These are phyloP conservation scores for Pulveroboletus sp. DNA, from an alignment of 768 basidiomycete species.

Conservation along the genomic window DNA sequence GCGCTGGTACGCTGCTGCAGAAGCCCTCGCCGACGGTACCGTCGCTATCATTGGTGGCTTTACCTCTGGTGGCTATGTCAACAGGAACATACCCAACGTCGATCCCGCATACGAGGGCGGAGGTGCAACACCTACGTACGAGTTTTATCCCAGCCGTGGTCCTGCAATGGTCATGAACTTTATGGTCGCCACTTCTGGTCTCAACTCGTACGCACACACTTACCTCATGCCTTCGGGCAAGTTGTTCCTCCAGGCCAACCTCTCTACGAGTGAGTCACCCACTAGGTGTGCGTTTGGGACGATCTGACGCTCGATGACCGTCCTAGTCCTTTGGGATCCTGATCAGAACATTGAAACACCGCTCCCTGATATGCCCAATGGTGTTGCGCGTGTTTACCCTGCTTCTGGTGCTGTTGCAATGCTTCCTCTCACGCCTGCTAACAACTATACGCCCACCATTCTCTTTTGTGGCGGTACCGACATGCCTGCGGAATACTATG, in stretches of 20 bases:
- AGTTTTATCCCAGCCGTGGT: conserved; percentile 69
- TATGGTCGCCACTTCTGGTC: conserved; percentile 64
- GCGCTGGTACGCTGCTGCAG: conserved; percentile 75
- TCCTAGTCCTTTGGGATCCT: conserved; percentile 48
- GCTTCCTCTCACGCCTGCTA: conserved; percentile 85
- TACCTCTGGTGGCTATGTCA: conserved; percentile 69
- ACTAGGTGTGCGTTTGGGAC: not conserved
- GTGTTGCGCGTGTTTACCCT: conserved; percentile 80
- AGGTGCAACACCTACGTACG: conserved; percentile 72
- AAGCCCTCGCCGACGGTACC: conserved; percentile 68
- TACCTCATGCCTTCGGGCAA: conserved; percentile 71
- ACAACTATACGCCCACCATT: conserved; percentile 81
- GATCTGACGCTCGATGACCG: not conserved
- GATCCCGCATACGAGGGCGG: conserved; percentile 59
- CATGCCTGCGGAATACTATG: conserved; percentile 68
- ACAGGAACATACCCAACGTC: conserved; percentile 60
- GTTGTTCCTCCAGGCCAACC: conserved; percentile 76
- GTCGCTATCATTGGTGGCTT: conserved; percentile 78
- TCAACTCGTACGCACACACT: conserved; percentile 72
- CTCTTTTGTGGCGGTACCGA: conserved; percentile 89
- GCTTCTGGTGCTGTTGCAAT: conserved; percentile 86
- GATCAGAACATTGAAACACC: conserved; percentile 51
- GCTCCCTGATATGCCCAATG: conserved; percentile 68
- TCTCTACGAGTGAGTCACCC: conserved; percentile 53
- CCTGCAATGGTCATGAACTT: conserved; percentile 53